These are phyloP conservation scores for Actinidia polygama DNA, from an alignment of 179 eudicot genomes.

Conservation along the genomic window DNA sequence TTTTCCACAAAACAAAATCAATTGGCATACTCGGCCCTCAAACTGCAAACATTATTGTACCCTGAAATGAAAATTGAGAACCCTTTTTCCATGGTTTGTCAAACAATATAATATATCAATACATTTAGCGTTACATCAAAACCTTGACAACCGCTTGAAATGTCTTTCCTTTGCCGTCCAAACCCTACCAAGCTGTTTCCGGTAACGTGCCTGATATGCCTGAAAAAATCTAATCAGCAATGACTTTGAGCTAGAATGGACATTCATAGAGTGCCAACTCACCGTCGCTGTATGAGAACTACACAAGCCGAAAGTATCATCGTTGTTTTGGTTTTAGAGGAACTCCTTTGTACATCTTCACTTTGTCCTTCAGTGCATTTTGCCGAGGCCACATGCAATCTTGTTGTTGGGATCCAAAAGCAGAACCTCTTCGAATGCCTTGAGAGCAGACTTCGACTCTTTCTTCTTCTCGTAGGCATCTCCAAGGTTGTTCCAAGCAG, in stretches of 20 bases:
- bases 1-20: too few species aligned
- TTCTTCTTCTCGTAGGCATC: slow-evolving; percentile 94
- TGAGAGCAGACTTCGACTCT: slow-evolving; percentile 76
- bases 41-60: too few species aligned
- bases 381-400: slow-evolving; percentile 84
- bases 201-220: too few species aligned
- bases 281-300: background rate
- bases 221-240: too few species aligned
- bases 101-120: too few species aligned
- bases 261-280: slow-evolving; percentile 7
- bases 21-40: too few species aligned
- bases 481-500: slow-evolving; percentile 97
- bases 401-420: slow-evolving; percentile 97
- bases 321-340: slow-evolving; percentile 65
- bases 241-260: background rate
- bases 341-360: slow-evolving; percentile 84
- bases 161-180: too few species aligned
- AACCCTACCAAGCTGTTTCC: too few species aligned
- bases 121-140: too few species aligned
- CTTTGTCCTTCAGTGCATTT: slow-evolving; percentile 68
- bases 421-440: slow-evolving; percentile 90
- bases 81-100: too few species aligned
- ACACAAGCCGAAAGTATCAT: slow-evolving; percentile 21
- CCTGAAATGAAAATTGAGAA: too few species aligned
- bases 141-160: too few species aligned